Evolutionary conservation across 345 rosid species (phyloP).

Genomic region (Populus tremula): DNA sequence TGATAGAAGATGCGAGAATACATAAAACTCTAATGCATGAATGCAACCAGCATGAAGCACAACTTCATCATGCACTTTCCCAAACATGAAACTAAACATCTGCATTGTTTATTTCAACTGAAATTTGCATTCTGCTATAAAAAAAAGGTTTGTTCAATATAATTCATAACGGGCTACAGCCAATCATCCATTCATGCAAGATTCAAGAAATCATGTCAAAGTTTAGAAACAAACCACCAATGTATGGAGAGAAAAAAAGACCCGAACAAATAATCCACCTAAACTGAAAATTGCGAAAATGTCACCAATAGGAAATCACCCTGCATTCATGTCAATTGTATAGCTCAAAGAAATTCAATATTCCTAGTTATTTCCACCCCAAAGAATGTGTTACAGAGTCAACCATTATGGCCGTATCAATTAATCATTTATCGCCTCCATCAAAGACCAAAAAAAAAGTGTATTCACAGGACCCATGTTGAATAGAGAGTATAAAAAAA

Average conservation of each 20-base stretch:
- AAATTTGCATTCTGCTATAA: not conserved
- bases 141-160: not conserved
- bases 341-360: not conserved
- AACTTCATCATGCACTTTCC: not conserved
- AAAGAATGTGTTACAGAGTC: conserved; percentile 7
- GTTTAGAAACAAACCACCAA: not conserved
- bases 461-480: conserved; percentile 28
- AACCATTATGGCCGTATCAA: conserved; percentile 9
- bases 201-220: not conserved
- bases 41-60: not conserved
- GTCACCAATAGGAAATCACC: not conserved
- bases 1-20: not conserved
- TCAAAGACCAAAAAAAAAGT: conserved; percentile 17
- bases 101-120: not conserved
- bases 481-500: conserved; percentile 26
- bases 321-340: not conserved
- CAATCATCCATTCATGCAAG: not conserved
- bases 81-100: not conserved
- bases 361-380: not conserved
- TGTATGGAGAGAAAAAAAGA: not conserved
- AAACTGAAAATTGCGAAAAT: not conserved
- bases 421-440: conserved; percentile 6
- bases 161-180: not conserved
- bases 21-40: not conserved
- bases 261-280: not conserved